phyloP scores from a whole-genome alignment of 441 rosid species.

The Pelargonium fulgidum region DNA sequence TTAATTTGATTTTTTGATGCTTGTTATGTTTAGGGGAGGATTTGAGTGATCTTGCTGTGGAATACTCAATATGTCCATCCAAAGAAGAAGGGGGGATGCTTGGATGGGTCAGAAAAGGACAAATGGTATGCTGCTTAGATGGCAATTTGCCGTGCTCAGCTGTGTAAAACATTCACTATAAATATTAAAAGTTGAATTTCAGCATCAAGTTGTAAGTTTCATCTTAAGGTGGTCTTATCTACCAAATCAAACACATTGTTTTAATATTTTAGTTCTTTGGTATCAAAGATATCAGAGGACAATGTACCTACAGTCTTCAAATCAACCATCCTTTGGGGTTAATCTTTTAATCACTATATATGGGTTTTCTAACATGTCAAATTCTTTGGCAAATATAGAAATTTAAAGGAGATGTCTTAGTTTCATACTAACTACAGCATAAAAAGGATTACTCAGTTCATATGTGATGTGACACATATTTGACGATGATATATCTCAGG shows the following conservation, averaged over 20 bases:
- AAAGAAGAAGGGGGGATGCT: slow-evolving; percentile 77
- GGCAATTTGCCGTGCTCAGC: neutral
- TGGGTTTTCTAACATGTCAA: no score
- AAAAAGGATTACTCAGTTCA: no score
- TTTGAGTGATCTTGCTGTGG: slow-evolving; percentile 74
- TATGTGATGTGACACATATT: no score
- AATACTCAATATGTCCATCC: slow-evolving; percentile 76
- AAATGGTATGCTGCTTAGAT: slow-evolving; percentile 48
- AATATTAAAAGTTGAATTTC: neutral
- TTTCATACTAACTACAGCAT: no score
- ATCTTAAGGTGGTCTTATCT: no score
- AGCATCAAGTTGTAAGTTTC: neutral
- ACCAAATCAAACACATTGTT: neutral
- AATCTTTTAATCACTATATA: neutral
- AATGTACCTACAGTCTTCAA: neutral
- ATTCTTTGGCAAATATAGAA: no score
- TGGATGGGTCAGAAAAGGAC: slow-evolving; percentile 82
- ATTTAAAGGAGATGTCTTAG: no score
- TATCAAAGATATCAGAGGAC: neutral
- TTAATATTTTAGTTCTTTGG: neutral
- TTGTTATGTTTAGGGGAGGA: slow-evolving; percentile 59
- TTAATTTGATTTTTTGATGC: slow-evolving; percentile 13
- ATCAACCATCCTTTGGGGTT: neutral
- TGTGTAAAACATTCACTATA: neutral
- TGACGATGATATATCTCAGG: slow-evolving; percentile 38